Conservation (phyloP, 805 yeast species). For the Metschnikowia dekortorum region DNA sequence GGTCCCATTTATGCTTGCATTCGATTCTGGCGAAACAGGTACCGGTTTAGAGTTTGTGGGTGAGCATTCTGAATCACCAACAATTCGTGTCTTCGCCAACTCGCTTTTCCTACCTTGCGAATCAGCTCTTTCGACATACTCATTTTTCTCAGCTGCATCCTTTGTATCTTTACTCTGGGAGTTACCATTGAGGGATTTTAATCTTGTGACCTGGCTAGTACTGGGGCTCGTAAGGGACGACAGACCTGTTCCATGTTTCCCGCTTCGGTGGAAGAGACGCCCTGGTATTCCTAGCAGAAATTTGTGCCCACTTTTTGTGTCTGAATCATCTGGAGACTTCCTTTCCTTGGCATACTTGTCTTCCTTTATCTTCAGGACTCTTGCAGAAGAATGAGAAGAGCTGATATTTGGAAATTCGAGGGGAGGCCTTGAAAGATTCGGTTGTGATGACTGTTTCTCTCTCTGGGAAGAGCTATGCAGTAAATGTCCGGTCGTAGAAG, state of each 20-base stretch:
- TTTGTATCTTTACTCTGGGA: background rate
- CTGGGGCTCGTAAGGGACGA: background rate
- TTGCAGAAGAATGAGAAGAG: background rate
- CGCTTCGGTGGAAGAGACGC: conserved; percentile 12
- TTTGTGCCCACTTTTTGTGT: conserved; percentile 3
- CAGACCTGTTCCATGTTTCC: background rate
- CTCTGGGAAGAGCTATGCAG: background rate
- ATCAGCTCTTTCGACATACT: background rate
- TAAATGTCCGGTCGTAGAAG: background rate
- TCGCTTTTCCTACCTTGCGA: background rate
- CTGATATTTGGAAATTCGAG: background rate
- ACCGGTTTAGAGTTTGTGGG: background rate
- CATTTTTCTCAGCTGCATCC: background rate
- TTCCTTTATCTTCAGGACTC: background rate
- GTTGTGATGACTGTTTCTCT: background rate
- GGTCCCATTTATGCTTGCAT: background rate
- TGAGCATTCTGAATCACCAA: background rate
- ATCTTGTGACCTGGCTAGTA: background rate
- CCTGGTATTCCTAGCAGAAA: conserved; percentile 15
- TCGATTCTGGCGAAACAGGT: background rate
- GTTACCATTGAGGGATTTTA: background rate
- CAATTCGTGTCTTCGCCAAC: background rate
- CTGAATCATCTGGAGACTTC: background rate
- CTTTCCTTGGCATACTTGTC: background rate
- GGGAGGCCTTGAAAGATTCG: background rate